phyloP scores from a whole-genome alignment of 768 basidiomycete species.

The Ramaria rubella region DNA sequence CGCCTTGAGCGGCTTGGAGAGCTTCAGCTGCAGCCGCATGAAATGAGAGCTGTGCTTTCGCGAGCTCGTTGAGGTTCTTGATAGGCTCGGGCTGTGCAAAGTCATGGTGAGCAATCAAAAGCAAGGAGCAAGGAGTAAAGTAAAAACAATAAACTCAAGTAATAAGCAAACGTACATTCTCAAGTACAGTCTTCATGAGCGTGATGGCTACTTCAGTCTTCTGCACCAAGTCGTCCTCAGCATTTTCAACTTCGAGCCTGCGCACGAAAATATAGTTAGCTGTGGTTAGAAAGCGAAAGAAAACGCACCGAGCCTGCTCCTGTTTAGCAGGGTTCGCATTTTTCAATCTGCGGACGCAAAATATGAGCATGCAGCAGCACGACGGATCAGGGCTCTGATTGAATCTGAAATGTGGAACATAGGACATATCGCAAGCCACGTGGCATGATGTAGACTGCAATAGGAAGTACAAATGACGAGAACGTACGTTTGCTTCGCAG shows the following conservation, averaged over 20 bases:
- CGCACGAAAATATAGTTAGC: conserved; percentile 10
- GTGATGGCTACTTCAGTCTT: conserved; percentile 97
- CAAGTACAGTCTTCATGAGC: conserved; percentile 96
- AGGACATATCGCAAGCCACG: neutral
- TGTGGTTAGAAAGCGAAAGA: neutral
- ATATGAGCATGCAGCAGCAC: neutral
- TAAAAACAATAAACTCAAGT: neutral
- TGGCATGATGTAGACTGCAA: neutral
- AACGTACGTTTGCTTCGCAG: conserved; percentile 74
- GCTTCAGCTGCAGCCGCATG: conserved; percentile 74
- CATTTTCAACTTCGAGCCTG: conserved; percentile 80
- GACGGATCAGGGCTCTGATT: no score
- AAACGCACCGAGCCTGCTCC: conserved; percentile 71
- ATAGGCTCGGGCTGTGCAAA: conserved; percentile 79
- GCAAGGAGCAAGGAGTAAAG: conserved; percentile 3
- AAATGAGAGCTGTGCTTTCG: conserved; percentile 82
- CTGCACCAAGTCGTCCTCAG: conserved; percentile 93
- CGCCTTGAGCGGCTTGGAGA: conserved; percentile 75
- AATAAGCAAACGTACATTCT: conserved; percentile 63
- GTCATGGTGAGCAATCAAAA: neutral
- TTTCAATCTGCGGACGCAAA: conserved; percentile 56
- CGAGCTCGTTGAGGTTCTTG: conserved; percentile 87
- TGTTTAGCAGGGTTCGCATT: conserved; percentile 65
- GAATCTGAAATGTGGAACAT: no score
- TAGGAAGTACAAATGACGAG: neutral